These are phyloP conservation scores for Astrocystis sublimbata DNA, from an alignment of 495 filamentous ascomycete species.

Conservation along the genomic window DNA sequence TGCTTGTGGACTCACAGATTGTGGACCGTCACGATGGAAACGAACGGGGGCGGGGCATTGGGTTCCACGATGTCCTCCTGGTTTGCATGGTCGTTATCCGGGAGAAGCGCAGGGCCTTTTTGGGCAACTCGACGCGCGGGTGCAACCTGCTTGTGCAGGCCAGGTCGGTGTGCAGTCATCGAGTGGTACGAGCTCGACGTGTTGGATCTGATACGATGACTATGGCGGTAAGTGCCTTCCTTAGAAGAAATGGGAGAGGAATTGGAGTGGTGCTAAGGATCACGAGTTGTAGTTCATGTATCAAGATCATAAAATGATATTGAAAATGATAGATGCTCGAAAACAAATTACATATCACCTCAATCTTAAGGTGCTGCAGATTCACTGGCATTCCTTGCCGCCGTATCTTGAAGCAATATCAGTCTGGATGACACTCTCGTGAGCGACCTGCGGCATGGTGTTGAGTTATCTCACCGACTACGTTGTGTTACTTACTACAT, in stretches of 20 bases:
- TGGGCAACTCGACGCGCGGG: slow-evolving; percentile 2
- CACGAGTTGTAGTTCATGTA: slow-evolving; percentile 20
- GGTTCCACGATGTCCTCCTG: not conserved
- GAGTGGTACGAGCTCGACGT: not conserved
- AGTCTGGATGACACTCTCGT: too few relatives aligned
- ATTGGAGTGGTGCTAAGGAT: slow-evolving; percentile 13
- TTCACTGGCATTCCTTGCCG: too few relatives aligned
- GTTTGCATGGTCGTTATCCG: not conserved
- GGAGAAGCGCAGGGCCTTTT: slow-evolving; percentile 4
- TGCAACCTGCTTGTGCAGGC: not conserved
- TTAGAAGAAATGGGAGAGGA: not conserved
- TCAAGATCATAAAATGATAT: not conserved
- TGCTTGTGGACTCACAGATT: slow-evolving; percentile 19
- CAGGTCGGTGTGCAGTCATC: not conserved
- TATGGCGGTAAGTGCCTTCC: not conserved
- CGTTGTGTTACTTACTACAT: too few relatives aligned
- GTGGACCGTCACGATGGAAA: slow-evolving; percentile 18
- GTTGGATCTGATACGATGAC: not conserved
- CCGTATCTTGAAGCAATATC: too few relatives aligned
- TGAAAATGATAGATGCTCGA: not conserved
- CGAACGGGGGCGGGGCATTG: not conserved
- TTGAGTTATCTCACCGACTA: too few relatives aligned
- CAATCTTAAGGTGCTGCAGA: not conserved
- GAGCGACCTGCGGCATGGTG: too few relatives aligned
- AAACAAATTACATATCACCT: not conserved